Percentiles rank a stretch among this genome's conserved stretches.
phyloP scores from a whole-genome alignment of 371 early-diverging fungal species.

The Syncephalastrum sp. region DNA sequence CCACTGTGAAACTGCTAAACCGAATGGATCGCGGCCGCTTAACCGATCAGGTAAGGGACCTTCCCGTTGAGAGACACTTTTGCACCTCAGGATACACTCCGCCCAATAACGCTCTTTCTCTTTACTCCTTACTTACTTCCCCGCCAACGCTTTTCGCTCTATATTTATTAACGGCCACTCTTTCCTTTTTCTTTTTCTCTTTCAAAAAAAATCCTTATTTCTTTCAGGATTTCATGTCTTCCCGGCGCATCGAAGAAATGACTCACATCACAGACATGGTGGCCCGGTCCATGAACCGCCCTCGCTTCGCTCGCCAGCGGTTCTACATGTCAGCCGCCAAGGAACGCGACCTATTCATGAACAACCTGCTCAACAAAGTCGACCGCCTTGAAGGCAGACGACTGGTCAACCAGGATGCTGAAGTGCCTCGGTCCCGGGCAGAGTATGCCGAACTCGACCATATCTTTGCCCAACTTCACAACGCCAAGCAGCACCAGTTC shows the following conservation, averaged over 20 bases:
- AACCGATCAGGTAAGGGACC: conserved; percentile 30
- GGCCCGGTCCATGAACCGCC: conserved; percentile 45
- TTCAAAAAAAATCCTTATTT: too few species aligned
- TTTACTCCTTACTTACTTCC: conserved; percentile 6
- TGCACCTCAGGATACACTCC: too few species aligned
- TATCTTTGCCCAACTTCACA: conserved; percentile 8
- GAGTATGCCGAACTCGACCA: conserved; percentile 4
- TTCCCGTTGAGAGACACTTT: too few species aligned
- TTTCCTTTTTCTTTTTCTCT: conserved; percentile 9
- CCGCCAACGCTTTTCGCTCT: not conserved
- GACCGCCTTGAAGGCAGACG: conserved; percentile 30
- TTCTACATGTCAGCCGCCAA: conserved; percentile 19
- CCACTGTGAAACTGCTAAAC: conserved; percentile 16
- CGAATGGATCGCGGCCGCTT: conserved; percentile 27
- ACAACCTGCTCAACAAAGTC: conserved; percentile 26
- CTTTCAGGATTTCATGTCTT: conserved; percentile 42
- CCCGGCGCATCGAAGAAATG: conserved; percentile 43
- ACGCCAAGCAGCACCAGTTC: conserved; percentile 7
- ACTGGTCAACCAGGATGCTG: conserved; percentile 33
- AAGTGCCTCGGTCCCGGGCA: conserved; percentile 2
- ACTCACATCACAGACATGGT: conserved; percentile 51
- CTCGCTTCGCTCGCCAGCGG: conserved; percentile 25
- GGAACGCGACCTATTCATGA: conserved; percentile 29
- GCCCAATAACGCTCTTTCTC: too few species aligned
- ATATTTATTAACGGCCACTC: conserved; percentile 9